Evolutionary conservation across 495 filamentous ascomycete species (phyloP).

Genomic region (Usnea hakonensis): DNA sequence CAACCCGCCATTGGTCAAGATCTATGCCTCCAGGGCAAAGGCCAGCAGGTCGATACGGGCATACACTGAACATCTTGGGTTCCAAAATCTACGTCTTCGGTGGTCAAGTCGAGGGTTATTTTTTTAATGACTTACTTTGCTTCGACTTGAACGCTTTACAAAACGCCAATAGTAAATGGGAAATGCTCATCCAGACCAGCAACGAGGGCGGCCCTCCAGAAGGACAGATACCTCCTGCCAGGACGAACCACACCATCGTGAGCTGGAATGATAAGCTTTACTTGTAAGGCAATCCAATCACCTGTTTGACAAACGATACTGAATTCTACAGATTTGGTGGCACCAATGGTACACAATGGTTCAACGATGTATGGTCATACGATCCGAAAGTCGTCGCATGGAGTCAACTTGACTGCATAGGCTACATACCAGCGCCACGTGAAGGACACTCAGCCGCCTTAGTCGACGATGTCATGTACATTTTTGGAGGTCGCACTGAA

Average conservation of each 20-base stretch:
- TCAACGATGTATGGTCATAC: conserved; percentile 97
- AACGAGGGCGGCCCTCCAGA: conserved; percentile 57
- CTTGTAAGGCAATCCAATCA: conserved; percentile 53
- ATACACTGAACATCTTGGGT: conserved; percentile 90
- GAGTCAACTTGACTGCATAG: conserved; percentile 88
- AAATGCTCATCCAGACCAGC: conserved; percentile 72
- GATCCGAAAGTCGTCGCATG: conserved; percentile 76
- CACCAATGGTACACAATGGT: conserved; percentile 90
- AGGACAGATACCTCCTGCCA: conserved; percentile 72
- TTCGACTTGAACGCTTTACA: conserved; percentile 95
- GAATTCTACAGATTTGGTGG: conserved; percentile 69
- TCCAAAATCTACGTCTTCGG: conserved; percentile 97
- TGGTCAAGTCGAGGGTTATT: conserved; percentile 92
- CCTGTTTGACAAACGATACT: conserved; percentile 13
- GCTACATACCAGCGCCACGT: conserved; percentile 85
- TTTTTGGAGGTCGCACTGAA: conserved; percentile 94
- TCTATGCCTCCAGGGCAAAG: conserved; percentile 75
- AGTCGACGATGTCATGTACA: conserved; percentile 97
- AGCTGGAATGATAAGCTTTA: conserved; percentile 92
- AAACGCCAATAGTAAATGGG: conserved; percentile 83
- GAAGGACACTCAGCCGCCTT: conserved; percentile 93
- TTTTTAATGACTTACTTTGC: conserved; percentile 96
- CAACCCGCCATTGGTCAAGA: conserved; percentile 95
- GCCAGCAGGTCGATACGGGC: conserved; percentile 88
- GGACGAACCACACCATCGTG: conserved; percentile 91